Percentiles rank a stretch among this genome's conserved stretches.
These are phyloP conservation scores for Kurtzmaniella quercitrusa DNA, from an alignment of 1,139 yeast species.

Conservation along the genomic window DNA sequence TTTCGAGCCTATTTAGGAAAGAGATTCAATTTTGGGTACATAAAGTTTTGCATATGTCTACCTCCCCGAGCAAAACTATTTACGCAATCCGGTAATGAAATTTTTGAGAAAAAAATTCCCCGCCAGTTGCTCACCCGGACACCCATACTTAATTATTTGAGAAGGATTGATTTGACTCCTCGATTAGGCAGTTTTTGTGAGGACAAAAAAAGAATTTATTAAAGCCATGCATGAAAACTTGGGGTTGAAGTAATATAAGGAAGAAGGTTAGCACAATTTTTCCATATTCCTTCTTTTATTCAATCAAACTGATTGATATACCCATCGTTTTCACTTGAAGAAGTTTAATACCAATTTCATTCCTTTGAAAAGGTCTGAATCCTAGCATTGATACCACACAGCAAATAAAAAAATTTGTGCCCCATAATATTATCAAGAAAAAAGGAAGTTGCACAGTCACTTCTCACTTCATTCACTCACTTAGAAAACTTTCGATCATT, in stretches of 20 bases:
- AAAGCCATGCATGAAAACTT: neutral
- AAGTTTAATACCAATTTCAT: neutral
- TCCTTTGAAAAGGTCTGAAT: neutral
- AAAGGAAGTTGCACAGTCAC: conserved; percentile 1
- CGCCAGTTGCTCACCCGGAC: conserved; percentile 3
- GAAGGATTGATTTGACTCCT: conserved; percentile 1
- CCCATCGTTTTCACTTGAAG: neutral
- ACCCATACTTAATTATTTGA: neutral
- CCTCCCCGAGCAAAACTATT: neutral
- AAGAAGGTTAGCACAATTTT: conserved; percentile 1
- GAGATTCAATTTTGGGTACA: neutral
- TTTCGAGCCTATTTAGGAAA: neutral
- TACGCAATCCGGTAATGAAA: conserved; percentile 1
- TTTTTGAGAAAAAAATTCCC: conserved; percentile 3
- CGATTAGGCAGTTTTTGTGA: conserved; percentile 5
- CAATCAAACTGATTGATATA: neutral
- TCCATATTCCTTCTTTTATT: neutral
- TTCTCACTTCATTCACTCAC: neutral
- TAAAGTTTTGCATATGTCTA: neutral
- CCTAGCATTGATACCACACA: neutral
- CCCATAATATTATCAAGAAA: neutral
- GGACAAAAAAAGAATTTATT: conserved; percentile 1
- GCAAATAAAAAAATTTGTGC: neutral
- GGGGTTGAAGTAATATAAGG: conserved; percentile 6
- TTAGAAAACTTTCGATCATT: neutral